Base-by-base conservation (phyloP, 2,329 filamentous ascomycete genomes). In the Metarhizium album region DNA sequence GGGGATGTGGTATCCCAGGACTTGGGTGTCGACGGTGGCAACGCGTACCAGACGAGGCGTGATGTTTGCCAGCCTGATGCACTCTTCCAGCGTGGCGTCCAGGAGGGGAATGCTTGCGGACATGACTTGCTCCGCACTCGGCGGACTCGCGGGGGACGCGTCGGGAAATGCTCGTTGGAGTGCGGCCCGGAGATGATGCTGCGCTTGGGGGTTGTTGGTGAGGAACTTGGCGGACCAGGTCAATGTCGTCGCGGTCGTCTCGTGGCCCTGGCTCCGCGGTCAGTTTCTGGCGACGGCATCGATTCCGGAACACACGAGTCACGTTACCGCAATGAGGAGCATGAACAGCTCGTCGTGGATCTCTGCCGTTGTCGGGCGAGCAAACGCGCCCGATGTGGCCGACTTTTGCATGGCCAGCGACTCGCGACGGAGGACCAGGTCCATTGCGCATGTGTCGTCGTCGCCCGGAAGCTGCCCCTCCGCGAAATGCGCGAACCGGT, bases 331-430 rank as follows among this genome's bases (percentile, higher is more conserved):
- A 18, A 53, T 48, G 3, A 59, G n/a, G 31, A 57, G 50, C 11
- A 57, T 53, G n/a, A 55, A 45, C n/a, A 57, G 51, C 45, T 55
- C 47, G 16, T 66, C 64, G 23, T 54, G 54, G 23, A 64, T 59
- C 11, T 54, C 54, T 6, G 45, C 45, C 0, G 58, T 14, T 23
- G 31, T 50, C 13, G 40, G 37, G 9, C 45, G 46, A n/a, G 22
- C 27, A 13, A 22, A 5, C 3, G 29, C 35, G 16, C 13, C n/a
- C 33, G 45, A 42, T 16, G 49, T 45, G 8, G 46, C 42, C 20
- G 9, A 20, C 16, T 52, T 42, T 29, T 45, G 13, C 9, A 42
- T 49, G 31, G 50, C 37, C 3, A 46, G 23, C 13, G 50, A 18
- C 42, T 47, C 40, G 27, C 51, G 45, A 6, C 35, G 40, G 20